phyloP scores from a whole-genome alignment of 2,329 filamentous ascomycete genomes.

The Paecilomyces formosus region DNA sequence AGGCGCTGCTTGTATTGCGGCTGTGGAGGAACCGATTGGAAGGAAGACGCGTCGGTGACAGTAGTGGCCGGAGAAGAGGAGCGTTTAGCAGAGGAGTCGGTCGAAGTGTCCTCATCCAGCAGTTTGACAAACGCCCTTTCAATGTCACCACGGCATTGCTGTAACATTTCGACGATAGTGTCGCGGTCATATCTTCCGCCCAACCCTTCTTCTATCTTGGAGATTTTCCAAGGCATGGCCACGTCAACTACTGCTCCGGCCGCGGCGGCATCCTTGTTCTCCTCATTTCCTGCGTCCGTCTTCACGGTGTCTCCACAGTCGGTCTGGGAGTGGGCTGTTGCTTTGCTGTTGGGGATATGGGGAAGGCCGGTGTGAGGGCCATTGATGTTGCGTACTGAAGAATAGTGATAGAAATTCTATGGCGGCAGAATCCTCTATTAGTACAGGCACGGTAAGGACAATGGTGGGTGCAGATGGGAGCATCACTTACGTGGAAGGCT shows the following conservation, averaged over 20 bases:
- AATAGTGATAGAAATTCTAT: constrained; percentile 59
- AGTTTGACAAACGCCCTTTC: constrained; percentile 46
- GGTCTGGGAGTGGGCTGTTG: constrained; percentile 10
- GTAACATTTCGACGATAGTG: constrained; percentile 46
- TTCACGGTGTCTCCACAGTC: neutral
- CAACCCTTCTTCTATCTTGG: constrained; percentile 44
- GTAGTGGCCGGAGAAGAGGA: constrained; percentile 2
- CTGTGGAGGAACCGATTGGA: constrained; percentile 13
- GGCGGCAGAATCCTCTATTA: constrained; percentile 11
- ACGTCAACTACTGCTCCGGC: constrained; percentile 28
- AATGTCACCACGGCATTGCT: constrained; percentile 48
- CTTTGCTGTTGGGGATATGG: constrained; percentile 31
- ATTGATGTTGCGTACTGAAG: constrained; percentile 54
- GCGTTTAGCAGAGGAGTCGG: constrained; percentile 5
- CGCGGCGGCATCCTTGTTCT: constrained; percentile 24
- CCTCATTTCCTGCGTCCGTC: constrained; percentile 17
- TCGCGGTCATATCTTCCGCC: constrained; percentile 44
- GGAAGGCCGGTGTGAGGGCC: constrained; percentile 53
- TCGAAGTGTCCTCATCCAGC: constrained; percentile 37
- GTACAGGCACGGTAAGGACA: neutral
- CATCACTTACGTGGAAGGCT: constrained; percentile 53
- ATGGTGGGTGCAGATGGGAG: constrained; percentile 8
- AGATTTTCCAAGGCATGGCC: constrained; percentile 49
- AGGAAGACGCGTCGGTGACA: constrained; percentile 4
- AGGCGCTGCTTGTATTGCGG: constrained; percentile 24